Evolutionary conservation across 2,329 filamentous ascomycete species (phyloP), one percentile per base, ranked within the genome.

Genomic region (Neofusicoccum sp.): DNA sequence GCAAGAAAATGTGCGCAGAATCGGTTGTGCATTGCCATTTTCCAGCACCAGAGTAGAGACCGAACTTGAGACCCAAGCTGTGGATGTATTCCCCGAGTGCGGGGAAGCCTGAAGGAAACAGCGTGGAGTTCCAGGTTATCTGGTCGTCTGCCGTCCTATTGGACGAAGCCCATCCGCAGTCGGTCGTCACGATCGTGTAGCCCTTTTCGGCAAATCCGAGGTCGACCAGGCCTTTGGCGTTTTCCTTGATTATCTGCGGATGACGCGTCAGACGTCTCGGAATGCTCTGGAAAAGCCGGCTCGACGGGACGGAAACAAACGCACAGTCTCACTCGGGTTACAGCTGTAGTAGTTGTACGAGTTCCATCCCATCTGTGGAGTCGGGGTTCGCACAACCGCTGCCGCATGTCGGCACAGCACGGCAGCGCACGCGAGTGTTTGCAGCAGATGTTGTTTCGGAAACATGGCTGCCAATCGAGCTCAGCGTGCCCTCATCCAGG

Each of bases 291-390:
- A 38, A 38, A 14, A 38, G 34, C 34, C 7, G 43, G 8, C 43
- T 38, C 48, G 20, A 7, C 33, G 16, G 36, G 16, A 41, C 6
- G 34, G 49, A 4, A 40, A 26, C 4, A 28, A 30, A 51, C 36
- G 33, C 34, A 56, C 51, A 3, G 69, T 69, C 63, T 84, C 79
- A 41, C 73, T 80, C 0, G 80, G 80, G 1, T 70, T 70, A 66
- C 83, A 85, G 53, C 72, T 75, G 68, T 83, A 84, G 41, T 79
- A 74, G 58, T 87, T 87, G 65, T 86, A 86, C 2, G 79, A 81
- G 63, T 86, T 86, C 83, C 83, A 86, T 11, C 83, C 72, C 68
- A 74, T 71, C 0, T 68, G 71, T 63, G 68, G 63, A 0, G 69
- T 70, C 6, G 67, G 61, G 1, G 69, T 70, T 6, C 66, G 65